Evolutionary conservation across 2,329 filamentous ascomycete species (phyloP), one percentile per base, ranked within the genome.

Genomic region (Aspergillus puulaauensis): DNA sequence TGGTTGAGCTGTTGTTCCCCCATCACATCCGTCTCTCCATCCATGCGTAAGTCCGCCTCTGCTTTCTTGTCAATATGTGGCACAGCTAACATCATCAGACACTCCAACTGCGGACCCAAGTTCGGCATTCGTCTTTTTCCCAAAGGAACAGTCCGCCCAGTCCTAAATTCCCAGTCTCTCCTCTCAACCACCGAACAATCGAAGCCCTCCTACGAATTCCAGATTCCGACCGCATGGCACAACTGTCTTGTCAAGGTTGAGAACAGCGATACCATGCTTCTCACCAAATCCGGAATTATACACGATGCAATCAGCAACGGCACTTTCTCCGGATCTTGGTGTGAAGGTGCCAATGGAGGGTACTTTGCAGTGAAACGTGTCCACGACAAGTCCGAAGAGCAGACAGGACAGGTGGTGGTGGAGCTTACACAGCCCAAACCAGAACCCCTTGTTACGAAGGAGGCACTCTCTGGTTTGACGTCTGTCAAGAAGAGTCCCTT

Each of bases 11-110:
- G 3, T 61, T 80, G 2, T 75, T 79, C 58, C 79, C 79, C 1
- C 73, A 77, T 57, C 73, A 77, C 54, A 68, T 81, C 43, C 76
- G 78, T n/a, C 70, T 81, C 0, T 80, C 77, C 0, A 81, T 81
- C 48, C 79, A 81, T 56, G 77, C 78, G 46, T 48, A 37, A 61
- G 75, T 33, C 37, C 67, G 0, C 78, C 77, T 11, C 3, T 11
- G 1, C 27, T 31, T 31, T 2, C 3, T 1, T 9, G 1, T 24
- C 5, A 9, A 31, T 11, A 31, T 1, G 1, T 31, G 3, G 4
- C 1, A 2, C 2, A 31, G 0, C 21, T 24, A 47, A 27, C 24
- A 2, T 8, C 12, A 2, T 35, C 2, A 4, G 46, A 17, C 46
- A 48, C 31, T 33, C 24, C 24, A 48, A 50, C 14, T 14, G 27